These are phyloP conservation scores for Carex parvula DNA, from an alignment of 176 grass and related monocot species.

Conservation along the genomic window DNA sequence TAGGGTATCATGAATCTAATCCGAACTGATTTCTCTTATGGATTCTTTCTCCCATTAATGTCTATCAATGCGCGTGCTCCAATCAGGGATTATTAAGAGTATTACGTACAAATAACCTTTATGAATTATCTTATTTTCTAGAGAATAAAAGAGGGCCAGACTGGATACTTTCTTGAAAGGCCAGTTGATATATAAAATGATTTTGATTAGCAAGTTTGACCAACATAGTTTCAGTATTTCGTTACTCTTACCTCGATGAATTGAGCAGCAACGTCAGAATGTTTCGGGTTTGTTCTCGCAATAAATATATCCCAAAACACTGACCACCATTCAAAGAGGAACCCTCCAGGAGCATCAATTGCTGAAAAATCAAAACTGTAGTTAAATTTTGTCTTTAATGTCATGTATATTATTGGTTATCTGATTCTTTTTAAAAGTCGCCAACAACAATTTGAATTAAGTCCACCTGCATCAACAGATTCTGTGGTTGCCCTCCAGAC, in stretches of 20 bases:
- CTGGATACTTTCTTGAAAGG: neutral
- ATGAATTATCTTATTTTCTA: neutral
- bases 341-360: conserved; percentile 36
- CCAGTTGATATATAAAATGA: neutral
- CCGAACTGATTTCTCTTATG: neutral
- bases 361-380: conserved; percentile 23
- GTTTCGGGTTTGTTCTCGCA: conserved; percentile 36
- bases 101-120: neutral
- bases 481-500: neutral
- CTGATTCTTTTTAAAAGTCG: neutral
- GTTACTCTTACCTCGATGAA: conserved; percentile 28
- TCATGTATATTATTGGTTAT: neutral
- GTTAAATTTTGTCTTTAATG: neutral
- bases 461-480: neutral
- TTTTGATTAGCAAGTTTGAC: neutral
- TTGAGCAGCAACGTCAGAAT: conserved; percentile 36
- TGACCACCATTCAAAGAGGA: conserved; percentile 48
- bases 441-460: neutral
- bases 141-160: neutral
- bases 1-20: neutral
- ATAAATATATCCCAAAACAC: conserved; percentile 50
- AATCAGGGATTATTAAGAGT: neutral
- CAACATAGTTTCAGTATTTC: neutral
- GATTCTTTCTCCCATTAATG: neutral
- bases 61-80: neutral